phyloP scores from a whole-genome alignment of 176 grass and related monocot genomes.

The Avena sativa region DNA sequence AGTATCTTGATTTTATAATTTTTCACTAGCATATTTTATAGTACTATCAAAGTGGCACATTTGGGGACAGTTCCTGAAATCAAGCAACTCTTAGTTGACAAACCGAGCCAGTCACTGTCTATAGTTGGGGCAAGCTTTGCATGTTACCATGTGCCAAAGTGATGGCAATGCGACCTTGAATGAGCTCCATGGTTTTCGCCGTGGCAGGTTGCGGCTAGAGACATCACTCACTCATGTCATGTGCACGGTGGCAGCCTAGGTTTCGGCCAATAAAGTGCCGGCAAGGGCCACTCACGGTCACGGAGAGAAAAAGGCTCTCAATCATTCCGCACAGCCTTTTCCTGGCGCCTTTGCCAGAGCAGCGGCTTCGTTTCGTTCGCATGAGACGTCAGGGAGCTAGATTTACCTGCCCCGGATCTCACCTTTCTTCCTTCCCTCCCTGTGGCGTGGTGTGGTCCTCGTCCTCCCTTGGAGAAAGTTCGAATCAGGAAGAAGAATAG shows the following conservation, averaged over 20 bases:
- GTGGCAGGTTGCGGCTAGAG: slow-evolving; percentile 27
- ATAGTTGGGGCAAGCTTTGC: not conserved
- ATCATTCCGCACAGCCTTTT: slow-evolving; percentile 42
- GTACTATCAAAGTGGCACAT: not conserved
- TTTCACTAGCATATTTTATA: not conserved
- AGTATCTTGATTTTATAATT: not conserved
- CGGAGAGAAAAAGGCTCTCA: not conserved
- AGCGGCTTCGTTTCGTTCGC: slow-evolving; percentile 5
- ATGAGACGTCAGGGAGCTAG: slow-evolving; percentile 44
- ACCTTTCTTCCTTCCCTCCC: not conserved
- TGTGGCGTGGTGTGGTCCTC: not conserved
- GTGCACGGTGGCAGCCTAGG: slow-evolving; percentile 44
- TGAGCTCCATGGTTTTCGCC: slow-evolving; percentile 26
- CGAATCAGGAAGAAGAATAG: not conserved
- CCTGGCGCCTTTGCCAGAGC: slow-evolving; percentile 29
- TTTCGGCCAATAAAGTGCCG: slow-evolving; percentile 40
- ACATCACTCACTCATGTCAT: not conserved
- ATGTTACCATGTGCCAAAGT: slow-evolving; percentile 11
- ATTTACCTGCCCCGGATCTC: slow-evolving; percentile 29
- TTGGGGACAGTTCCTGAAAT: not conserved
- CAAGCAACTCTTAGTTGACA: not conserved
- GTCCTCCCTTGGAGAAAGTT: slow-evolving; percentile 14
- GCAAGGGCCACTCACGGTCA: not conserved
- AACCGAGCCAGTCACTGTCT: not conserved
- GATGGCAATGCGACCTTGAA: slow-evolving; percentile 1